Conservation (phyloP, 1,139 yeast genomes). For the Pichia sp. region DNA sequence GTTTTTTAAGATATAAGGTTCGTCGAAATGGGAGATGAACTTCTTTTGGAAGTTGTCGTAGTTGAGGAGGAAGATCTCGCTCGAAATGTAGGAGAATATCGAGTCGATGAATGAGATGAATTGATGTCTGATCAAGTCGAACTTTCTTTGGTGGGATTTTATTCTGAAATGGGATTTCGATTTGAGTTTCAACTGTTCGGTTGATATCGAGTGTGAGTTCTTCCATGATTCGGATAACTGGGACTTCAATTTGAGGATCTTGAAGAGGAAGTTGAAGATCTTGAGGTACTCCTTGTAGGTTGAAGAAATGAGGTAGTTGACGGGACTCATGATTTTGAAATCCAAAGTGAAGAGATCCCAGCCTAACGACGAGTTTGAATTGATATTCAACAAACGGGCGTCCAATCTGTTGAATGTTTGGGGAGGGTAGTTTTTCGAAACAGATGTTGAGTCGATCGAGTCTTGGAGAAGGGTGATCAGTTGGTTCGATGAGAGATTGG, state of each 20-base stretch:
- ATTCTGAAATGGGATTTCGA: conserved; percentile 29
- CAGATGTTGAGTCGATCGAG: conserved; percentile 63
- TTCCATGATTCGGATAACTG: conserved; percentile 52
- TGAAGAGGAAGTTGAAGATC: conserved; percentile 85
- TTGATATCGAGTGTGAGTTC: conserved; percentile 34
- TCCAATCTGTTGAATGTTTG: conserved; percentile 60
- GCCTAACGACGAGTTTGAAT: conserved; percentile 59
- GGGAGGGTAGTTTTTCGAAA: conserved; percentile 38
- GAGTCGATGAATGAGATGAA: conserved; percentile 45
- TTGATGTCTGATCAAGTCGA: conserved; percentile 46
- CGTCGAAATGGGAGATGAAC: conserved; percentile 21
- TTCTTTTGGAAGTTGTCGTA: conserved; percentile 34
- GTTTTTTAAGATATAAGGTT: neutral
- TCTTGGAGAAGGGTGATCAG: conserved; percentile 64
- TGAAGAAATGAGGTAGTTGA: conserved; percentile 42
- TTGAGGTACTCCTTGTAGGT: conserved; percentile 65
- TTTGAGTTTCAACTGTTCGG: conserved; percentile 34
- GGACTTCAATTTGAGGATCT: conserved; percentile 60
- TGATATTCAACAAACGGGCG: conserved; percentile 73
- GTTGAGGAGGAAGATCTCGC: conserved; percentile 48
- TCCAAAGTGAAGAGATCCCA: conserved; percentile 96
- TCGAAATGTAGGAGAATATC: conserved; percentile 43
- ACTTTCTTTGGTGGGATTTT: conserved; percentile 23
- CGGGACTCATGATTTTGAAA: conserved; percentile 64
- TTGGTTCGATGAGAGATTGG: conserved; percentile 60